phyloP scores from a whole-genome alignment of 1,139 yeast genomes.

The Suhomyces choctaworum region DNA sequence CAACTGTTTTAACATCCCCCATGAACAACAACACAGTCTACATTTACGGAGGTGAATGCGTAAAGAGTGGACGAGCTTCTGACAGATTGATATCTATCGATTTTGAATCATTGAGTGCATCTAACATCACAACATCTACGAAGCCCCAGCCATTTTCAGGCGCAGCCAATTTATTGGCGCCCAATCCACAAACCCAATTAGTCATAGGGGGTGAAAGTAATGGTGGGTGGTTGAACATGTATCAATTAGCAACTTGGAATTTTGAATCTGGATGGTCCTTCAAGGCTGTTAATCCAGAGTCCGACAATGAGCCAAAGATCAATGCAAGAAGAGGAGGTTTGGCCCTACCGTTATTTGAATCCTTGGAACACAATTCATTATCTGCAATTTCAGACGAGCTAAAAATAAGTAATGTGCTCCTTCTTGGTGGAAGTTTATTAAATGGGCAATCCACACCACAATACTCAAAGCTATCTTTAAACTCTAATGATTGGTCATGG shows the following conservation, averaged over 20 bases:
- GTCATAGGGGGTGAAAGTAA: constrained; percentile 56
- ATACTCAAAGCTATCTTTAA: constrained; percentile 36
- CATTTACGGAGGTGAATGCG: constrained; percentile 50
- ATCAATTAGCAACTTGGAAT: constrained; percentile 62
- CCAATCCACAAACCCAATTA: constrained; percentile 39
- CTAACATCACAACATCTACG: constrained; percentile 44
- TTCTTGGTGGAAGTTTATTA: constrained; percentile 39
- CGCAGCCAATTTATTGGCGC: constrained; percentile 46
- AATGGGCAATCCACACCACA: constrained; percentile 40
- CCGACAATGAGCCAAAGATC: constrained; percentile 25
- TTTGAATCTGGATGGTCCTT: constrained; percentile 61
- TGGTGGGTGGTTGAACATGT: constrained; percentile 60
- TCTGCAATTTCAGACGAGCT: constrained; percentile 24
- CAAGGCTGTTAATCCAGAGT: constrained; percentile 23
- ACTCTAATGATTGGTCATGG: constrained; percentile 48
- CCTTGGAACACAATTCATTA: constrained; percentile 21
- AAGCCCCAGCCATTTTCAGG: constrained; percentile 53
- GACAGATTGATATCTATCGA: constrained; percentile 39
- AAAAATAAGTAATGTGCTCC: constrained; percentile 28
- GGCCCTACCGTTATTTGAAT: constrained; percentile 45
- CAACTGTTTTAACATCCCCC: constrained; percentile 41
- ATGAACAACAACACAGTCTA: constrained; percentile 35
- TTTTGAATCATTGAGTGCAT: constrained; percentile 21
- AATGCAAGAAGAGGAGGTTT: constrained; percentile 51
- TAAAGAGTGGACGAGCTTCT: constrained; percentile 25